Percentiles rank a stretch among this genome's conserved stretches.
Evolutionary conservation across 441 rosid species (phyloP).

Genomic region (Gossypium gossypioides): DNA sequence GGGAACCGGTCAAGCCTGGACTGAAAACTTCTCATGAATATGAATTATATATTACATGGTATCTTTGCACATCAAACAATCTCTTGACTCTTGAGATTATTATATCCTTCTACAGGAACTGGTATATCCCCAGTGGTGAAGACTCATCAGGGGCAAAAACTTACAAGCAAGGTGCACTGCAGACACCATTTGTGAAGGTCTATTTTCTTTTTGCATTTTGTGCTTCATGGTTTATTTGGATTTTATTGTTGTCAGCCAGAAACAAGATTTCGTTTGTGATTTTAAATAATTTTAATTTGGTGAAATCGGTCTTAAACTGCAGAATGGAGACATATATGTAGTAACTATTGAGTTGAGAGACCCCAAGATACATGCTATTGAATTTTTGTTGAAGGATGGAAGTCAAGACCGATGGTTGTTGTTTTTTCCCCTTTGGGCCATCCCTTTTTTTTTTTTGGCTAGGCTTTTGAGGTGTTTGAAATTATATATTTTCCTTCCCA

Average conservation of each 20-base stretch:
- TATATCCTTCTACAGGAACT: slow-evolving; percentile 29
- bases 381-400: slow-evolving; percentile 61
- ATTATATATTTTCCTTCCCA: slow-evolving; percentile 15
- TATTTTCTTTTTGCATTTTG: slow-evolving; percentile 9
- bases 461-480: slow-evolving; percentile 9
- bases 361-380: slow-evolving; percentile 40
- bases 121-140: slow-evolving; percentile 44
- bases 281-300: slow-evolving; percentile 1
- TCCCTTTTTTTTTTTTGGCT: background rate
- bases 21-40: slow-evolving; percentile 3
- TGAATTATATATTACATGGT: background rate
- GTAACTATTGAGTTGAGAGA: slow-evolving; percentile 49
- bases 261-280: background rate
- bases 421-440: slow-evolving; percentile 2
- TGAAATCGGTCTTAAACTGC: slow-evolving; percentile 12
- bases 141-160: slow-evolving; percentile 26
- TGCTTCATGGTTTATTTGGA: background rate
- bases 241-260: background rate
- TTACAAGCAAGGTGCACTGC: slow-evolving; percentile 44
- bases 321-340: slow-evolving; percentile 39
- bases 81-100: background rate
- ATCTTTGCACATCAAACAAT: background rate
- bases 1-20: slow-evolving; percentile 39
- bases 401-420: slow-evolving; percentile 46
- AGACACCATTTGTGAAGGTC: slow-evolving; percentile 49